These are phyloP conservation scores for Haberlea rhodopensis DNA, from an alignment of 257 asterid species.

Conservation along the genomic window DNA sequence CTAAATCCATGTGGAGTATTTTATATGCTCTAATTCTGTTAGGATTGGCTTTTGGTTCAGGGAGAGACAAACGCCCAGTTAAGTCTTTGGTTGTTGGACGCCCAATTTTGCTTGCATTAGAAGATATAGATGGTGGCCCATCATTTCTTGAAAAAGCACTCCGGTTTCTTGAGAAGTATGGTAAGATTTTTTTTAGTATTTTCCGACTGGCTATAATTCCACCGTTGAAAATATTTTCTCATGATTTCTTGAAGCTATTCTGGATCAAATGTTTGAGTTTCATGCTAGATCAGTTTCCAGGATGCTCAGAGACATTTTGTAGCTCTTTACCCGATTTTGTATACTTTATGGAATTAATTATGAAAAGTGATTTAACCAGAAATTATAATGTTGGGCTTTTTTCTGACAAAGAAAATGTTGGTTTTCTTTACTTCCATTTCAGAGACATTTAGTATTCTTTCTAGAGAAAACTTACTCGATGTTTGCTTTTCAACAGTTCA, in stretches of 20 bases:
- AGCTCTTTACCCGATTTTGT: slow-evolving; percentile 14
- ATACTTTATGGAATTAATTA: not conserved
- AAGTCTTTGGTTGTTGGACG: slow-evolving; percentile 95
- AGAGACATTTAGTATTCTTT: too few species aligned
- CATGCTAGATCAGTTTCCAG: not conserved
- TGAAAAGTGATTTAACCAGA: not conserved
- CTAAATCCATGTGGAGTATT: slow-evolving; percentile 11
- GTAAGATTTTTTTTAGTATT: slow-evolving; percentile 40
- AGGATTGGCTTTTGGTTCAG: slow-evolving; percentile 41
- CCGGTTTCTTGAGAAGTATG: slow-evolving; percentile 81
- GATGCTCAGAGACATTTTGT: slow-evolving; percentile 14
- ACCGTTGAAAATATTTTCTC: slow-evolving; percentile 22
- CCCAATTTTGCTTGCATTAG: slow-evolving; percentile 86
- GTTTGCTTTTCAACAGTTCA: too few species aligned
- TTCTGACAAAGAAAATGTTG: not conserved
- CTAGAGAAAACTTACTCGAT: too few species aligned
- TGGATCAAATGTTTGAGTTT: slow-evolving; percentile 3
- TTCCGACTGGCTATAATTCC: too few species aligned
- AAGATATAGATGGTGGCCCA: slow-evolving; percentile 96
- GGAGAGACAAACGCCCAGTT: slow-evolving; percentile 86
- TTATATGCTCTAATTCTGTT: slow-evolving; percentile 23
- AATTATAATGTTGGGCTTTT: not conserved
- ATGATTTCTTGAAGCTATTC: slow-evolving; percentile 21
- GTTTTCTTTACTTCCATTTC: too few species aligned
- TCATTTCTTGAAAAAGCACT: slow-evolving; percentile 95